phyloP scores from a whole-genome alignment of 345 rosid species.

The Bruguiera parviflora region DNA sequence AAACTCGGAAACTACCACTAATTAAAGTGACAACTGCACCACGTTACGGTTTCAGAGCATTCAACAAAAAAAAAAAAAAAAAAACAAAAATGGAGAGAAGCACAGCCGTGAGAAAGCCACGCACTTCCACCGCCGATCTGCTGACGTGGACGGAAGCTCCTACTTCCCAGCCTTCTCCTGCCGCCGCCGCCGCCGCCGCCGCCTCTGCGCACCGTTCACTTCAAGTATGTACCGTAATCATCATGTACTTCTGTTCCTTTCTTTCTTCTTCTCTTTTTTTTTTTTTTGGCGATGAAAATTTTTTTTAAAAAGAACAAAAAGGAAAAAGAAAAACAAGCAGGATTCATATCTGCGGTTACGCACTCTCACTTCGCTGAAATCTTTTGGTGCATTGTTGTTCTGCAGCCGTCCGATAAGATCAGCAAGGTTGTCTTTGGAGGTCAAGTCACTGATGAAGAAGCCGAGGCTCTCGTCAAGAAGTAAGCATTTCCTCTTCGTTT shows the following conservation, averaged over 20 bases:
- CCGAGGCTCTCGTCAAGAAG: conserved; percentile 21
- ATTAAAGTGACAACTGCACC: too few relatives aligned
- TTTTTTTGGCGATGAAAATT: too few relatives aligned
- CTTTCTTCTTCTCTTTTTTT: neutral
- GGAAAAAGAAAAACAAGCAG: too few relatives aligned
- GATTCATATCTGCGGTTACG: too few relatives aligned
- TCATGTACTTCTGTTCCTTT: neutral
- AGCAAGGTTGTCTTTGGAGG: conserved; percentile 26
- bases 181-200: neutral
- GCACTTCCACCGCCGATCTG: conserved; percentile 28
- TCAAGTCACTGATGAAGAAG: conserved; percentile 29
- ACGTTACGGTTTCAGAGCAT: too few relatives aligned
- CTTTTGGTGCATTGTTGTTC: neutral
- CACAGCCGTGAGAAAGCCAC: conserved; percentile 19
- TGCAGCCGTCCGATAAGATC: conserved; percentile 26
- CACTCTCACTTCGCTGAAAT: neutral
- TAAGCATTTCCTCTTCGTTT: neutral
- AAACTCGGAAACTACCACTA: too few relatives aligned
- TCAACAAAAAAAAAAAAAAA: too few relatives aligned
- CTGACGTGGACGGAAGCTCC: conserved; percentile 27
- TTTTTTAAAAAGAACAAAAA: too few relatives aligned
- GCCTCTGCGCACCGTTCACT: conserved; percentile 16
- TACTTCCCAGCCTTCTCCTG: conserved; percentile 5
- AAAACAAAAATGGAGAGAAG: conserved; percentile 19
- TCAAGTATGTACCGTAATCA: neutral